phyloP scores from a whole-genome alignment of 192 early-diverging fungal species.

The Coemansia biformis region DNA sequence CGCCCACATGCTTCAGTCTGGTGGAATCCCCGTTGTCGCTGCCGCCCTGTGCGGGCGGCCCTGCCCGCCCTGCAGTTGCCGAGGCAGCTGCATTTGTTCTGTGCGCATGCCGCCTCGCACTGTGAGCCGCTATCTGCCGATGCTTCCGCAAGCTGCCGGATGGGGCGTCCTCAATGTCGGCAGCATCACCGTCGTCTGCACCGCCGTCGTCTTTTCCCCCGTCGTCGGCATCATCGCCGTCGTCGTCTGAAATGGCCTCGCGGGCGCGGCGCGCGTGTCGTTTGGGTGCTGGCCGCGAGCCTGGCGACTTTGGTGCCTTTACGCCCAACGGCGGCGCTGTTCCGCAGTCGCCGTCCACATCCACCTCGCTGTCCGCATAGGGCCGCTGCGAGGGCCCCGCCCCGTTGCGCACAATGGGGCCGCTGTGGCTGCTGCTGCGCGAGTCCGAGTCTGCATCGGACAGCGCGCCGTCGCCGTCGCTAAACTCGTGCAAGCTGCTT shows the following conservation, averaged over 20 bases:
- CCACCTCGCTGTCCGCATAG: constrained; percentile 31
- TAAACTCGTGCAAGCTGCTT: constrained; percentile 47
- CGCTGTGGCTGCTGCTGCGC: constrained; percentile 2
- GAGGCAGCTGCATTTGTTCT: neutral
- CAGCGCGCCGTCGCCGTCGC: constrained; percentile 12
- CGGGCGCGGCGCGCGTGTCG: constrained; percentile 15
- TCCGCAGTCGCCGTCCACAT: constrained; percentile 15
- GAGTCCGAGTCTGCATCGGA: constrained; percentile 1
- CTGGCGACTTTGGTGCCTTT: too few relatives aligned
- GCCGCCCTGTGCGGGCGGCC: too few relatives aligned
- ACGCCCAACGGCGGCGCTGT: neutral
- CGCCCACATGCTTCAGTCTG: neutral
- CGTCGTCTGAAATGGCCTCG: constrained; percentile 38
- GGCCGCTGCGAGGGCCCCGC: neutral
- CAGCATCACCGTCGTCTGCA: constrained; percentile 5
- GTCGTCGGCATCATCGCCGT: constrained; percentile 20
- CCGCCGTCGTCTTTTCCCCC: constrained; percentile 8
- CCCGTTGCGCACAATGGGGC: constrained; percentile 35
- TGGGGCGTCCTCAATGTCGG: constrained; percentile 13
- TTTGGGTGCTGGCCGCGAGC: constrained; percentile 6
- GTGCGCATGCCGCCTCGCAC: neutral
- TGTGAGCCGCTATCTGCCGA: neutral
- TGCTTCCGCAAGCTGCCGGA: constrained; percentile 4
- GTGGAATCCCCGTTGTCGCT: too few relatives aligned
- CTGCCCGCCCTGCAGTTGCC: too few relatives aligned